Evolutionary conservation across 2,329 filamentous ascomycete species (phyloP).

Genomic region (Orbilia ellipsospora): DNA sequence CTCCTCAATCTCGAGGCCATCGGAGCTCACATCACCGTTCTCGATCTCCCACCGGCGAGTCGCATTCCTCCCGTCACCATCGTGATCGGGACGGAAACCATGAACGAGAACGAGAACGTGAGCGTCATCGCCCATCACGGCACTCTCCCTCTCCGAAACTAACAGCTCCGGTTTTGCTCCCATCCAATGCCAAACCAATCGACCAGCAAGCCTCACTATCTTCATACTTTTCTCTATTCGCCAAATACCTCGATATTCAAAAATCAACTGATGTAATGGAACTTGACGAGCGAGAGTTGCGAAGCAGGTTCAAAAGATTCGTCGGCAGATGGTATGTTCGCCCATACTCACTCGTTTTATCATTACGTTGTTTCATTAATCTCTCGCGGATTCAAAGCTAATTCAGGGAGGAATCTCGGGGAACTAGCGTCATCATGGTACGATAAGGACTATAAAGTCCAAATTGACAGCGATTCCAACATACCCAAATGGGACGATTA

Average conservation of each 20-base stretch:
- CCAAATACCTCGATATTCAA: constrained; percentile 86
- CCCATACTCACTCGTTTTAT: constrained; percentile 1
- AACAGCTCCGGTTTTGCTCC: constrained; percentile 59
- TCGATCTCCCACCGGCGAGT: constrained; percentile 41
- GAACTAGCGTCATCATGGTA: constrained; percentile 94
- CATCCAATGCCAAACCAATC: constrained; percentile 71
- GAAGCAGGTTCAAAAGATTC: constrained; percentile 94
- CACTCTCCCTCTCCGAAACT: constrained; percentile 54
- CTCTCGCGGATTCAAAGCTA: constrained; percentile 61
- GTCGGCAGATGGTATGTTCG: constrained; percentile 78
- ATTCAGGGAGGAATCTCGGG: constrained; percentile 77
- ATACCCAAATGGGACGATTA: constrained; percentile 54
- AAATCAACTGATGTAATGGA: constrained; percentile 76
- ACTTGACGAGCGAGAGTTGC: constrained; percentile 78
- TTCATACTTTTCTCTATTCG: constrained; percentile 67
- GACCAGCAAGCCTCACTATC: constrained; percentile 76
- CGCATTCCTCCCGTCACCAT: constrained; percentile 32
- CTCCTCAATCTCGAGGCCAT: constrained; percentile 7
- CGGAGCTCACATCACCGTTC: constrained; percentile 24
- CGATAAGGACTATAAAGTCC: constrained; percentile 76
- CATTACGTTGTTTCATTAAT: constrained; percentile 9
- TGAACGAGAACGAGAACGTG: constrained; percentile 58
- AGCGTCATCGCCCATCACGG: constrained; percentile 25
- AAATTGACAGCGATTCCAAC: constrained; percentile 60
- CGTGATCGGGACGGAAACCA: constrained; percentile 23